Percentiles rank a stretch among this genome's conserved stretches.
Conservation (phyloP, 2,329 filamentous ascomycete genomes). For the Elsinoe necatrix region DNA sequence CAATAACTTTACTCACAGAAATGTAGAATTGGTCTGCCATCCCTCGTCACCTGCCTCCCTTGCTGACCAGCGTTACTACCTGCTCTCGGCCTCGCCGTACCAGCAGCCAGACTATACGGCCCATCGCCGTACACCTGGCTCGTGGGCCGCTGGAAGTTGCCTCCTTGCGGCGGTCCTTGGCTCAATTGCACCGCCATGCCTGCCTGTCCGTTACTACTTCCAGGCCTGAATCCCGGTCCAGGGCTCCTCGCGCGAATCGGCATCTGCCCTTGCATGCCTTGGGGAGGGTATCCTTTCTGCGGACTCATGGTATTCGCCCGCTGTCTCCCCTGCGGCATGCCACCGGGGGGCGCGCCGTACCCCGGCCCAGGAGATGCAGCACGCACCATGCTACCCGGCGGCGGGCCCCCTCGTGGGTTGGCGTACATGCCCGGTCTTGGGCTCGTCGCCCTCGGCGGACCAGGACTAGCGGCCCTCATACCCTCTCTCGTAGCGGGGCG, state of each 20-base stretch:
- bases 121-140: slow-evolving; percentile 37
- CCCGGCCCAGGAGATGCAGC: slow-evolving; percentile 39
- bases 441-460: slow-evolving; percentile 48
- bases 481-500: slow-evolving; percentile 52
- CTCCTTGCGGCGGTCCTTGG: slow-evolving; percentile 33
- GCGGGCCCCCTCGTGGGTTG: slow-evolving; percentile 28
- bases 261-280: slow-evolving; percentile 19
- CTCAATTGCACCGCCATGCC: slow-evolving; percentile 41
- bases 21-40: slow-evolving; percentile 81
- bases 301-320: slow-evolving; percentile 36
- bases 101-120: slow-evolving; percentile 19
- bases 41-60: slow-evolving; percentile 71
- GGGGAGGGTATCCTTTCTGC: slow-evolving; percentile 25
- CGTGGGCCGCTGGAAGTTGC: slow-evolving; percentile 26
- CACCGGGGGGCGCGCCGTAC: slow-evolving; percentile 40
- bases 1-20: slow-evolving; percentile 62
- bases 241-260: slow-evolving; percentile 5
- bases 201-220: slow-evolving; percentile 18
- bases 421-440: slow-evolving; percentile 51
- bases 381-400: slow-evolving; percentile 29
- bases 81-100: slow-evolving; percentile 19
- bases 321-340: slow-evolving; percentile 21
- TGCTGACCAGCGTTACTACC: slow-evolving; percentile 60
- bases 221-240: slow-evolving; percentile 2
- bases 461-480: slow-evolving; percentile 55